Evolutionary conservation across 495 filamentous ascomycete genomes (phyloP).

Genomic region (Lasiosphaeria ovina): DNA sequence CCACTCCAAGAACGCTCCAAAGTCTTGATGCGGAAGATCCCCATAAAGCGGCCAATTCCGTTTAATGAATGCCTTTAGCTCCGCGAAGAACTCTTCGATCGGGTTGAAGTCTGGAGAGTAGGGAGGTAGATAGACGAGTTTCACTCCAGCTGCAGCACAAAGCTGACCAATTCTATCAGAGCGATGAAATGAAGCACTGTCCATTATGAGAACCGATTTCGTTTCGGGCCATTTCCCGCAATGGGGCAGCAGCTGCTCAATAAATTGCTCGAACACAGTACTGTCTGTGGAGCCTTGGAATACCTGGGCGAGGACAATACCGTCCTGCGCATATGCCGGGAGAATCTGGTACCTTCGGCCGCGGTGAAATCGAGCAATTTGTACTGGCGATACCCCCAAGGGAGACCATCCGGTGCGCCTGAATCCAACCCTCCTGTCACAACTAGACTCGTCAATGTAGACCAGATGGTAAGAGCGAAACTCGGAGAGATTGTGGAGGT

Average conservation of each 20-base stretch:
- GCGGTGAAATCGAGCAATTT: constrained; percentile 9
- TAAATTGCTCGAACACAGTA: background rate
- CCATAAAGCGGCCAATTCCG: background rate
- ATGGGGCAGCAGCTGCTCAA: constrained; percentile 7
- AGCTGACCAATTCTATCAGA: constrained; percentile 6
- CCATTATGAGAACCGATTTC: constrained; percentile 8
- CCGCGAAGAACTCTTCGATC: constrained; percentile 13
- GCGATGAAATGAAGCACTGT: constrained; percentile 10
- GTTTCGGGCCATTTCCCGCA: constrained; percentile 10
- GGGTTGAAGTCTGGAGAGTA: constrained; percentile 13
- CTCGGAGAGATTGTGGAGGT: constrained; percentile 8
- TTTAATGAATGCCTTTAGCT: constrained; percentile 10
- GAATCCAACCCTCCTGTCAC: constrained; percentile 6
- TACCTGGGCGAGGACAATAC: constrained; percentile 4
- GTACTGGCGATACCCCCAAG: constrained; percentile 4
- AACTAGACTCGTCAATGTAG: constrained; percentile 5
- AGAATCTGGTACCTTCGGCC: constrained; percentile 5
- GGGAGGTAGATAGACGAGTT: constrained; percentile 7
- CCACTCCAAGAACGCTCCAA: constrained; percentile 2
- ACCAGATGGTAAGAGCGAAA: constrained; percentile 7
- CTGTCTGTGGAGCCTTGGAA: constrained; percentile 3
- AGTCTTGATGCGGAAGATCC: background rate
- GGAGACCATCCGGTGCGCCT: constrained; percentile 9
- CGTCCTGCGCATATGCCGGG: constrained; percentile 9
- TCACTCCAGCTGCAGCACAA: background rate